Conservation (phyloP, 768 basidiomycete species). For the Cystobasidiopsis lactophilus region DNA sequence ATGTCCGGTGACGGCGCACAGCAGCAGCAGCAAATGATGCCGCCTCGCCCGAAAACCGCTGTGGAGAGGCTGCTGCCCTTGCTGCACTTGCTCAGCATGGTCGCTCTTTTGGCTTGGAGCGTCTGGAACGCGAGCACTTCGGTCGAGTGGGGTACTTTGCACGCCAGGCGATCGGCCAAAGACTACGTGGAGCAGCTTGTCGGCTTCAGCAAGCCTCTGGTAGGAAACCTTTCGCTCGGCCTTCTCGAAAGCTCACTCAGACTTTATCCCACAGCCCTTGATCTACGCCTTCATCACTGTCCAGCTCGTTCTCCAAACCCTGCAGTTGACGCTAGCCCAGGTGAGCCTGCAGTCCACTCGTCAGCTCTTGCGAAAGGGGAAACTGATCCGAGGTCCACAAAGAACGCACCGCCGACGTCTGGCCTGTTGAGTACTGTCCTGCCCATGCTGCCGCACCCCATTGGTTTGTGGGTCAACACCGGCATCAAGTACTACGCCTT, state of each 20-base stretch:
- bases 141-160: too few relatives aligned
- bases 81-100: constrained; percentile 18
- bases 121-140: not conserved
- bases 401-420: constrained; percentile 16
- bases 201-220: not conserved
- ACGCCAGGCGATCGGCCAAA: too few relatives aligned
- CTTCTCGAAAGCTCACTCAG: not conserved
- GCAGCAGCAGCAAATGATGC: not conserved
- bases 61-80: constrained; percentile 17
- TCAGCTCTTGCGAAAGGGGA: not conserved
- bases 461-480: constrained; percentile 13
- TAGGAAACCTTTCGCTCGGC: too few relatives aligned
- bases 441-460: constrained; percentile 16
- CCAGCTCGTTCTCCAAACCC: constrained; percentile 19
- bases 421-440: constrained; percentile 15
- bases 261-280: constrained; percentile 6
- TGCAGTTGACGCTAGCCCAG: constrained; percentile 15
- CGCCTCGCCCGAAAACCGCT: constrained; percentile 12
- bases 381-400: not conserved
- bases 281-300: constrained; percentile 20
- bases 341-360: constrained; percentile 4
- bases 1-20: not conserved
- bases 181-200: too few relatives aligned
- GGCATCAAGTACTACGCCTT: constrained; percentile 16
- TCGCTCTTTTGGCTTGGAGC: constrained; percentile 14